phyloP scores from a whole-genome alignment of 2,329 filamentous ascomycete genomes.

The Lachnellula suecica region DNA sequence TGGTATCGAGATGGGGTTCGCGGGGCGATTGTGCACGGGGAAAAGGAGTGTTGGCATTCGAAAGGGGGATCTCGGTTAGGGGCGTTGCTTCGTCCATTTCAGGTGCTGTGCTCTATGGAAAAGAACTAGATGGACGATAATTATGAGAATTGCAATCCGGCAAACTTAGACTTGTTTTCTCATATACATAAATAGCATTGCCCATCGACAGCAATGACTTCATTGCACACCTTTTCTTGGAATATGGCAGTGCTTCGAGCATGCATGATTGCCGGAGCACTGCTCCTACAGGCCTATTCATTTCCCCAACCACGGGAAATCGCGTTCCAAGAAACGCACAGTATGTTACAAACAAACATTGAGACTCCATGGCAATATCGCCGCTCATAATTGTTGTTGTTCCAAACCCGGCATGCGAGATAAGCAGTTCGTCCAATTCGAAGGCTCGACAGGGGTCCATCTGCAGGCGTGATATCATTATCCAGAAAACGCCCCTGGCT shows the following conservation, averaged over 20 bases:
- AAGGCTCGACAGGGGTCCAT: background rate
- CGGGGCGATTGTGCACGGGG: background rate
- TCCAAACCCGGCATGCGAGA: background rate
- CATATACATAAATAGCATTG: background rate
- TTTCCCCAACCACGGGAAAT: background rate
- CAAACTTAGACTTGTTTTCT: background rate
- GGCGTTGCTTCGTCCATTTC: background rate
- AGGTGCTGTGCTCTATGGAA: background rate
- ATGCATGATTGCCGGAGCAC: background rate
- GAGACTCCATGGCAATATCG: background rate
- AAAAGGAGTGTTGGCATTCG: background rate
- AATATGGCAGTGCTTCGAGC: background rate
- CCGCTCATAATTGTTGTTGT: background rate
- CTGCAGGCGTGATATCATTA: background rate
- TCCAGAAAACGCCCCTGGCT: background rate
- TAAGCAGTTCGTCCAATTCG: background rate
- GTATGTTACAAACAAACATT: too few relatives aligned
- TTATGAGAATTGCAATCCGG: background rate
- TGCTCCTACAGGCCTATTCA: background rate
- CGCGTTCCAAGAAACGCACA: background rate
- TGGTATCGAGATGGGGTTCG: background rate
- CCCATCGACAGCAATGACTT: background rate
- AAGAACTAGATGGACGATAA: background rate
- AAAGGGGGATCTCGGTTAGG: background rate
- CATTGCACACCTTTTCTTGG: background rate